A percentile compares a stretch with the other conserved stretches of the same genome.
Conservation (phyloP, 208 protist species). For the Willaertia magna region DNA sequence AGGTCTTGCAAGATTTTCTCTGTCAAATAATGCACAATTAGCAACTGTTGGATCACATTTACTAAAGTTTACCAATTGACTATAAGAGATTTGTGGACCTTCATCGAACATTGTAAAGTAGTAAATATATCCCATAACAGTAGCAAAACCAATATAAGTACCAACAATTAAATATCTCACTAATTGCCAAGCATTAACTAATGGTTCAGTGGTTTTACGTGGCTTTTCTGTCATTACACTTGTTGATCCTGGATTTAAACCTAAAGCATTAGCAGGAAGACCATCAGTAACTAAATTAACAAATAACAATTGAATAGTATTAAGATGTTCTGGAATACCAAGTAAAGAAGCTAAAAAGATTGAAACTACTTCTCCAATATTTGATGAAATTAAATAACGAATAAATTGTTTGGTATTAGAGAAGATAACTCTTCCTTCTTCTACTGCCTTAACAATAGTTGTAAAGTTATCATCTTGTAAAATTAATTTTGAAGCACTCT, state of each 20-base stretch:
- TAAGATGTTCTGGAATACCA: background rate
- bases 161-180: background rate
- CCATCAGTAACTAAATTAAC: background rate
- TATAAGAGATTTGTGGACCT: background rate
- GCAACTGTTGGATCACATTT: background rate
- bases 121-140: background rate
- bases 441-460: slow-evolving; percentile 59
- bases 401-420: slow-evolving; percentile 75
- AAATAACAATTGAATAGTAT: background rate
- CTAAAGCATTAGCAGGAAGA: too few species aligned
- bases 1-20: background rate
- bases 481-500: slow-evolving; percentile 53
- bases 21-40: background rate
- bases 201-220: background rate
- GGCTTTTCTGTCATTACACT: background rate
- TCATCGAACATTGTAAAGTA: background rate
- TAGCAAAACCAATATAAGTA: background rate
- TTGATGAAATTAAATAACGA: slow-evolving; percentile 49
- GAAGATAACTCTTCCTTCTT: slow-evolving; percentile 69
- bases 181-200: background rate
- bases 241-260: background rate
- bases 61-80: background rate
- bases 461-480: slow-evolving; percentile 79
- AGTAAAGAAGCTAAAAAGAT: slow-evolving; percentile 33
- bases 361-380: slow-evolving; percentile 47